phyloP scores from a whole-genome alignment of 2,329 filamentous ascomycete species.

The Allantophomopsis lycopodina region DNA sequence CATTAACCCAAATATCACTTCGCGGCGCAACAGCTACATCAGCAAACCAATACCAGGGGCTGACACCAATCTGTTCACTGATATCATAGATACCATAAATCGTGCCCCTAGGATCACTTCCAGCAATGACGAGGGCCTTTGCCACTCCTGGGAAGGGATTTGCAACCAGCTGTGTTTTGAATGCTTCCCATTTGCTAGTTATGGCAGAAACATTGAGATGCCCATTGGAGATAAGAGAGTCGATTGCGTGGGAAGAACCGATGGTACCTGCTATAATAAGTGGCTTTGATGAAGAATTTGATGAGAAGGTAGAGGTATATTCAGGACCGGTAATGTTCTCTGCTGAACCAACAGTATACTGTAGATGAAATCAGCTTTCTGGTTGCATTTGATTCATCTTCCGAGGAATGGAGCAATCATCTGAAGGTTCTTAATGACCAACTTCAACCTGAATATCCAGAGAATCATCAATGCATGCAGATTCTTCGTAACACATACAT shows the following conservation, averaged over 20 bases:
- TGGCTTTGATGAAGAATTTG: conserved; percentile 22
- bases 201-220: conserved; percentile 44
- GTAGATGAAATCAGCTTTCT: background rate
- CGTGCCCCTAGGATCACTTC: conserved; percentile 49
- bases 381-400: background rate
- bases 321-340: conserved; percentile 29
- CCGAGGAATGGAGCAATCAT: too few relatives aligned
- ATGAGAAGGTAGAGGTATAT: conserved; percentile 23
- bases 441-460: too few relatives aligned
- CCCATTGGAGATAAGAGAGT: conserved; percentile 36
- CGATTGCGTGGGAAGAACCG: conserved; percentile 47
- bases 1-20: conserved; percentile 28
- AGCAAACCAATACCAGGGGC: conserved; percentile 46
- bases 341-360: conserved; percentile 29
- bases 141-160: conserved; percentile 40
- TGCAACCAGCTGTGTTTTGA: conserved; percentile 42
- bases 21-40: conserved; percentile 33
- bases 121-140: conserved; percentile 51
- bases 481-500: too few relatives aligned
- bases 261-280: conserved; percentile 58
- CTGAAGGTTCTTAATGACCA: too few relatives aligned
- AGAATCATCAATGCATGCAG: too few relatives aligned
- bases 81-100: conserved; percentile 61
- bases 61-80: conserved; percentile 61
- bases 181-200: conserved; percentile 56